Base-by-base conservation (phyloP, 345 rosid species). In the Sonneratia caseolaris region DNA sequence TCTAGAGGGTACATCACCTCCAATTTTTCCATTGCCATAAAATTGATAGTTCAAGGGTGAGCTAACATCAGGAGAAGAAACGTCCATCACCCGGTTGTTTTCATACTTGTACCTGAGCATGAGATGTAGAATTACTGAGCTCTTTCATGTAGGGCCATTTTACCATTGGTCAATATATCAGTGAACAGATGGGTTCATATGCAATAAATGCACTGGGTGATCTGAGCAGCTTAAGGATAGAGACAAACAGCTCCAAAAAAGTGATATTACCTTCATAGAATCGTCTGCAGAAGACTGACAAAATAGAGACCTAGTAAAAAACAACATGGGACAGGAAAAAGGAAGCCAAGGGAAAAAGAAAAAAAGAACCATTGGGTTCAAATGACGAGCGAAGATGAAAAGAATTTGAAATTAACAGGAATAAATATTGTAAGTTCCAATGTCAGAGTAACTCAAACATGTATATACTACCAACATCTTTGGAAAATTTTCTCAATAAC, bases 41-140 rank as follows among this genome's bases (percentile, higher is more conserved):
- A 89, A 86, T 78, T 89, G 92, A 78, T 84, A 83, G 71, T 84
- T 84, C 70, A 89, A 79, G 12, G 98, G 86, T 37, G 94, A 89
- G 83, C 83, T 84, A 66, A 69, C 85, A 79, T 88, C 86, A 75
- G 94, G 84, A 69, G 96, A 86, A 76, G 96, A 87, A 71, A 75
- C 80, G 64, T 91, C 94, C 83, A 83, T 87, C 61, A 91, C 91
- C 73, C 87, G 82, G 84, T 87, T 89, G 85, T 93, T 91, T 88
- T 91, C 96, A 64, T 81, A 93, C 79, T 91, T 91, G 81, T 86
- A 93, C 83, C 97, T 91, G 79, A 75, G 70, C 49, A 37, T 55
- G 53, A 40, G 42, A 66, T 40, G 14, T 12, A 40, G 43, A 36
- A 27, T 24, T 6, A 9, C 53, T 27, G 55, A 61, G 3, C 37